Evolutionary conservation across 495 filamentous ascomycete genomes (phyloP).

Genomic region (Diplogelasinospora grovesii): DNA sequence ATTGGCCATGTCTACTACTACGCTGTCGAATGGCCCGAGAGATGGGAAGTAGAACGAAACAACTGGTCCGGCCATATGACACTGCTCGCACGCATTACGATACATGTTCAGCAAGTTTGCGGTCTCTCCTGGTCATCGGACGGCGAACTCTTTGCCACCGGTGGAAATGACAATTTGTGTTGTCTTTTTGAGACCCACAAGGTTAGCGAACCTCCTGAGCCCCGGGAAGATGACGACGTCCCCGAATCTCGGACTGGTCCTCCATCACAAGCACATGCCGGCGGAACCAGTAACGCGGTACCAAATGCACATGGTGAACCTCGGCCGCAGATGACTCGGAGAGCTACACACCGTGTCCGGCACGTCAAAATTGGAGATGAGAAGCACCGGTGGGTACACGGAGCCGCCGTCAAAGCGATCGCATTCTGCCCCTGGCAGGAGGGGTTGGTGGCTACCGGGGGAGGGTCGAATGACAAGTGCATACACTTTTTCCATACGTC

Average conservation of each 20-base stretch:
- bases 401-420: conserved; percentile 91
- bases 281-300: conserved; percentile 3
- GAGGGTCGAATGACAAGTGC: conserved; percentile 86
- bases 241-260: conserved; percentile 2
- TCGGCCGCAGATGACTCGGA: background rate
- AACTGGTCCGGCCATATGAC: conserved; percentile 74
- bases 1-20: conserved; percentile 83
- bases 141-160: conserved; percentile 72
- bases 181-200: conserved; percentile 68
- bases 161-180: conserved; percentile 88
- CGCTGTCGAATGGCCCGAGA: conserved; percentile 74
- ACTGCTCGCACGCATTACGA: conserved; percentile 64
- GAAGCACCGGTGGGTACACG: conserved; percentile 68
- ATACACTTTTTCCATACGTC: conserved; percentile 93
- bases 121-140: conserved; percentile 82
- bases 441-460: conserved; percentile 82
- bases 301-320: conserved; percentile 7
- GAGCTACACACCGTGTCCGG: conserved; percentile 9
- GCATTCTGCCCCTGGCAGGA: conserved; percentile 95
- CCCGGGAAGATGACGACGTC: background rate
- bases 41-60: conserved; percentile 45
- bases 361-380: conserved; percentile 44
- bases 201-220: conserved; percentile 35
- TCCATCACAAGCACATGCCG: background rate
- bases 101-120: conserved; percentile 88